Percentiles rank a stretch among this genome's conserved stretches.
Conservation (phyloP, 2,329 filamentous ascomycete species). For the Hypoxylon sp. region DNA sequence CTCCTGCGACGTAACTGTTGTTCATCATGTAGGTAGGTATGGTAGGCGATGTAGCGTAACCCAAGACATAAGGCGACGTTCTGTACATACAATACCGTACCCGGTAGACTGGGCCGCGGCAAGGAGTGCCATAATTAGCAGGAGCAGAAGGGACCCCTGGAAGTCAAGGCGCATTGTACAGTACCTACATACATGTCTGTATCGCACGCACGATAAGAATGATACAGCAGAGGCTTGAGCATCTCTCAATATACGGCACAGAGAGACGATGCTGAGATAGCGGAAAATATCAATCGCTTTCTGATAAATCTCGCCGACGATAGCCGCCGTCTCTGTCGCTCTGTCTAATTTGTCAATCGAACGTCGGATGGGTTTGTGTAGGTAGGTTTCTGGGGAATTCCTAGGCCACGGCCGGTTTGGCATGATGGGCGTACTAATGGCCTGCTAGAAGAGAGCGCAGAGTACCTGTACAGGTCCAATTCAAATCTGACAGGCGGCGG, state of each 20-base stretch:
- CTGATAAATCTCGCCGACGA: conserved; percentile 3
- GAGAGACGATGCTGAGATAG: conserved; percentile 1
- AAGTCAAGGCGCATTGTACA: conserved; percentile 28
- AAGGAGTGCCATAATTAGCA: conserved; percentile 42
- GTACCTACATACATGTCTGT: conserved; percentile 23
- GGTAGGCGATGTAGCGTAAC: conserved; percentile 17
- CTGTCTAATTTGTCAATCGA: conserved; percentile 1
- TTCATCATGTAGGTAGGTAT: conserved; percentile 6
- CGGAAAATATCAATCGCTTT: not conserved
- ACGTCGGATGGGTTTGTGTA: conserved; percentile 4
- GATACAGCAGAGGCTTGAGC: not conserved
- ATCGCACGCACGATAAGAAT: conserved; percentile 16
- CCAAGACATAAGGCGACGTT: conserved; percentile 23
- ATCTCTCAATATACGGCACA: not conserved
- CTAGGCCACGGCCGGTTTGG: conserved; percentile 13
- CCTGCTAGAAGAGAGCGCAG: conserved; percentile 14
- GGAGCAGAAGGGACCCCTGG: conserved; percentile 31
- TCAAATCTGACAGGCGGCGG: conserved; percentile 37
- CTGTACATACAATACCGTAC: conserved; percentile 32
- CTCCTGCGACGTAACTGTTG: conserved; percentile 10
- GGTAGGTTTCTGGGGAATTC: conserved; percentile 31
- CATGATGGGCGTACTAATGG: conserved; percentile 10
- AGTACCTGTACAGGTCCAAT: conserved; percentile 26
- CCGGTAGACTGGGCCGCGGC: conserved; percentile 41
- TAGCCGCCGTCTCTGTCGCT: conserved; percentile 9